phyloP scores from a whole-genome alignment of 1,284 basidiomycete species.

The Trichosporon inkin region DNA sequence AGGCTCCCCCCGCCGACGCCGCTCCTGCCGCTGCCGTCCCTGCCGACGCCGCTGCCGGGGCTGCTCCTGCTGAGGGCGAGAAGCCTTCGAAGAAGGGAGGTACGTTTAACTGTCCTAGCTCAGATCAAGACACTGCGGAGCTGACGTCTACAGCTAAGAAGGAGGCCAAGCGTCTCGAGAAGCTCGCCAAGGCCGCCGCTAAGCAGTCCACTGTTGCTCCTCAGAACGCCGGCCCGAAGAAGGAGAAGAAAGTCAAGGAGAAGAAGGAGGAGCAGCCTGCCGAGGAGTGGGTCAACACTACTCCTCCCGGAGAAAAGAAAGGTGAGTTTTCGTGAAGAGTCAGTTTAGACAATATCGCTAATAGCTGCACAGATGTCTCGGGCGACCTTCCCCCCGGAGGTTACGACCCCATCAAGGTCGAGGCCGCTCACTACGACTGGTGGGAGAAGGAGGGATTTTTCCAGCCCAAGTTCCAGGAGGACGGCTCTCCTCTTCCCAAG shows the following conservation, averaged over 20 bases:
- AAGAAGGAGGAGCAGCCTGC: conserved; percentile 63
- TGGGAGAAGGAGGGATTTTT: conserved; percentile 91
- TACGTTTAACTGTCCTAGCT: too few species aligned
- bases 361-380: conserved; percentile 65
- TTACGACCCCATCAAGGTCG: conserved; percentile 93
- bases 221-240: conserved; percentile 59
- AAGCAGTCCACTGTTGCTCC: conserved; percentile 50
- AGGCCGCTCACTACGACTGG: conserved; percentile 98
- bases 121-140: too few species aligned
- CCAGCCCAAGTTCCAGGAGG: conserved; percentile 64
- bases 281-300: conserved; percentile 73
- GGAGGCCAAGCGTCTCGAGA: conserved; percentile 61
- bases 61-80: conserved; percentile 22
- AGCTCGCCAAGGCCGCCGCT: conserved; percentile 64
- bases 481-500: conserved; percentile 57
- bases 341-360: neutral
- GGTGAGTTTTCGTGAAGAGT: conserved; percentile 52
- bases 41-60: conserved; percentile 17
- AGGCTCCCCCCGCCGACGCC: conserved; percentile 27
- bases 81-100: conserved; percentile 40
- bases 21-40: conserved; percentile 16
- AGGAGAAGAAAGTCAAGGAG: conserved; percentile 64
- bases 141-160: conserved; percentile 54
- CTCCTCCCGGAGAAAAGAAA: conserved; percentile 85
- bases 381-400: conserved; percentile 71